Base-by-base conservation (phyloP, 805 yeast genomes). In the Metschnikowia rubicola region DNA sequence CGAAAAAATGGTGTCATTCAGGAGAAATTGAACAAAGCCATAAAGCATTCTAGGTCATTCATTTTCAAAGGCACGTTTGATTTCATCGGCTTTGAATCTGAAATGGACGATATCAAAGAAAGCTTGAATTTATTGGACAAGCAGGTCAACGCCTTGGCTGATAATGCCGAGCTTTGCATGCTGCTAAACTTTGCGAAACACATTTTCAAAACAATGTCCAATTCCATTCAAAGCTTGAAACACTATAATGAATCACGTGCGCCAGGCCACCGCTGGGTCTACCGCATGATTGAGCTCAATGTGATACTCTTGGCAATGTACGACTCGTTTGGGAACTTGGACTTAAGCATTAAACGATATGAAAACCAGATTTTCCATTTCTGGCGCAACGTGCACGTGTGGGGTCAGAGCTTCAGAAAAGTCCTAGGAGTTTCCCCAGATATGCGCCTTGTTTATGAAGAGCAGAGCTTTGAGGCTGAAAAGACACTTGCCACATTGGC, bases 251-350 rank as follows among this genome's bases (percentile, higher is more conserved):
- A 21, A 11, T 37, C 33, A 10, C 30, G 15, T 6, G 17, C 13
- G 3, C 37, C 36, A 9, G 45, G 45, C 12, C 40, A 36, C 15
- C 32, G 35, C 8, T 37, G 37, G 33, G 30, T 37, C 29, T 43
- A 37, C 17, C 39, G 41, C 5, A 43, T 43, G 11, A 13, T 37
- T 13, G 41, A 43, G 32, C 37, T 43, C 34, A 37, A 43, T 19
- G 33, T 43, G 32, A 9, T 26, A 28, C 41, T 43, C 19, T 30
- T 37, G 33, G 19, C 32, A 10, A 19, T 43, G 38, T 12, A 26
- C 30, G 37, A 43, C 19, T 37, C 37, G 7, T 10, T 13, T 10
- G 46, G 46, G 11, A 26, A 32, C 8, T 37, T 43, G 11, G 38
- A 43, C 28, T 15, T 21, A 1, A 6, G 9, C 6, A 10, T 15